phyloP scores from a whole-genome alignment of 306 rosid genomes.

The Fagus sylvatica region DNA sequence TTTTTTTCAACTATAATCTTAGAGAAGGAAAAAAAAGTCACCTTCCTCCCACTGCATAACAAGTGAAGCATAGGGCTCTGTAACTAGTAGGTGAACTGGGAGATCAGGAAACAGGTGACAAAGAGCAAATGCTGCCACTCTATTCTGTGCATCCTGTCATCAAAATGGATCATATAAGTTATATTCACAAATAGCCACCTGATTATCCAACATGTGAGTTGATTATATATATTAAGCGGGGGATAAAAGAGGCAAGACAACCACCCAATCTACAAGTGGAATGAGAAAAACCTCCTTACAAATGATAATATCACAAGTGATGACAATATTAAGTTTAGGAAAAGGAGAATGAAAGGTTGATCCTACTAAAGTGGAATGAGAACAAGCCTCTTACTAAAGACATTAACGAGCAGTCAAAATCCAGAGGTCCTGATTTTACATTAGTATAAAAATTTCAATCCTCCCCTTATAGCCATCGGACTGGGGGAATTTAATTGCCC shows the following conservation, averaged over 20 bases:
- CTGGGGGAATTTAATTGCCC: no score
- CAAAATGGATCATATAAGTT: slow-evolving; percentile 4
- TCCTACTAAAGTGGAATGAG: background rate
- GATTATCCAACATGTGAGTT: background rate
- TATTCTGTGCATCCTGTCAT: slow-evolving; percentile 88
- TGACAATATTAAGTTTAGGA: background rate
- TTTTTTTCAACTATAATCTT: background rate
- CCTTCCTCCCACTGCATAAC: slow-evolving; percentile 83
- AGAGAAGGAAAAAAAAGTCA: slow-evolving; percentile 6
- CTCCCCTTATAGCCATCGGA: no score
- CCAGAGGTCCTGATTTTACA: background rate
- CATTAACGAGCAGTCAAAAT: background rate
- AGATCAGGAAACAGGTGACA: slow-evolving; percentile 77
- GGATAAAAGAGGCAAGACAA: background rate
- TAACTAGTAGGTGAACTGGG: slow-evolving; percentile 71
- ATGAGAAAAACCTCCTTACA: background rate
- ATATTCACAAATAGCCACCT: background rate
- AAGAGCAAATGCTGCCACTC: slow-evolving; percentile 91
- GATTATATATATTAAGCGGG: background rate
- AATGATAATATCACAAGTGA: background rate
- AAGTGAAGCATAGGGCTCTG: slow-evolving; percentile 77
- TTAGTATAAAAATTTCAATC: background rate
- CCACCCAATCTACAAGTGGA: background rate
- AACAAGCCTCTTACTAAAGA: no score
- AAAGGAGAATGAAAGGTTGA: background rate